Evolutionary conservation across 495 filamentous ascomycete genomes (phyloP).

Genomic region (Neurospora africana): DNA sequence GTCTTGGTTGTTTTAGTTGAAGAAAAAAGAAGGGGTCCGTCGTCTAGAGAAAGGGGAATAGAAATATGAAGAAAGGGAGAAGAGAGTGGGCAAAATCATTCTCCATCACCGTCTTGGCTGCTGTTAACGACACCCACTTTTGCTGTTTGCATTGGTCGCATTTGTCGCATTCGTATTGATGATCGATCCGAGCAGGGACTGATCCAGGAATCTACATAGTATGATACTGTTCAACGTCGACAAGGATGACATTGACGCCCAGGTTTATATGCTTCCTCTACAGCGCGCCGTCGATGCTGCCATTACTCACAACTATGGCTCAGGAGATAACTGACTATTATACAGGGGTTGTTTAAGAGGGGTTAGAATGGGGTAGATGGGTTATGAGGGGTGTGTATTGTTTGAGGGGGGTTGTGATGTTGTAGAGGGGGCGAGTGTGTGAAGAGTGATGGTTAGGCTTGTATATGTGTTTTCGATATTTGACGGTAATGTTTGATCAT

Average conservation of each 20-base stretch:
- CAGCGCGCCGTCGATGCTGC: conserved; percentile 66
- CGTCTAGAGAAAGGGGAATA: neutral
- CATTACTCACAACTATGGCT: no score
- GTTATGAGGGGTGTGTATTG: no score
- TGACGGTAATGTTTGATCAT: neutral
- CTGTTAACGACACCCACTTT: neutral
- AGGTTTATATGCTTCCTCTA: conserved; percentile 67
- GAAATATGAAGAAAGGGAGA: neutral
- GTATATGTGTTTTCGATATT: neutral
- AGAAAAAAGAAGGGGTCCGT: no score
- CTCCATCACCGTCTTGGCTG: neutral
- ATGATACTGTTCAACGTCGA: conserved; percentile 38
- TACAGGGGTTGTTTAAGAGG: neutral
- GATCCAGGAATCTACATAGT: neutral
- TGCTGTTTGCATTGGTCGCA: neutral
- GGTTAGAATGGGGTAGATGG: no score
- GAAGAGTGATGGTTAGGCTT: neutral
- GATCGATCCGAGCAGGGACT: neutral
- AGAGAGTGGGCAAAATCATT: neutral
- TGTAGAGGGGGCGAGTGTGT: neutral
- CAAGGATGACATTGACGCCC: conserved; percentile 49
- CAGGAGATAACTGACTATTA: no score
- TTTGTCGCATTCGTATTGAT: neutral
- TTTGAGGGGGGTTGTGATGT: no score
- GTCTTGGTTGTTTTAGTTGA: no score